These are phyloP conservation scores for Camillea tinctor DNA, from an alignment of 2,329 filamentous ascomycete species.

Conservation along the genomic window DNA sequence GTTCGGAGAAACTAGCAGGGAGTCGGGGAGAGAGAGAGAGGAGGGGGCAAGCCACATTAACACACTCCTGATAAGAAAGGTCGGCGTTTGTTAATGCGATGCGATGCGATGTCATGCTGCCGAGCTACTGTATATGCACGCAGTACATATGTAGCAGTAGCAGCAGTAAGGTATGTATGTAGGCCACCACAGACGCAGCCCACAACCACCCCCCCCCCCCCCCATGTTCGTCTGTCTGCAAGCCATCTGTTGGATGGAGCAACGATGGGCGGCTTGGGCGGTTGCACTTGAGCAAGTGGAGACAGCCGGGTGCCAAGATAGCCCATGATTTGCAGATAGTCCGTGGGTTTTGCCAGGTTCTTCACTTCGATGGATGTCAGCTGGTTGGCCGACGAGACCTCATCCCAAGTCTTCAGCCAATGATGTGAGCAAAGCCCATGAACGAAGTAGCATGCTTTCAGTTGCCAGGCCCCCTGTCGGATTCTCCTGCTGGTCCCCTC, in stretches of 20 bases:
- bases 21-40: constrained; percentile 5
- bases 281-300: constrained; percentile 28
- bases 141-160: constrained; percentile 4
- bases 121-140: constrained; percentile 19
- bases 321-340: constrained; percentile 38
- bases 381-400: constrained; percentile 35
- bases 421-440: constrained; percentile 10
- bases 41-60: constrained; percentile 26
- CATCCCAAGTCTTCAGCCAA: constrained; percentile 25
- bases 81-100: constrained; percentile 14
- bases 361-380: constrained; percentile 33
- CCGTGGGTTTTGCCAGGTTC: constrained; percentile 30
- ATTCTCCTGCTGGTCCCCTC: constrained; percentile 23
- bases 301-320: constrained; percentile 24
- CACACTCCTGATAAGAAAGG: constrained; percentile 28
- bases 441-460: neutral
- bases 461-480: constrained; percentile 2
- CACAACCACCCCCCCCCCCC: neutral
- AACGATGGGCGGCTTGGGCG: constrained; percentile 25
- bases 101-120: constrained; percentile 30
- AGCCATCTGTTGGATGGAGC: neutral
- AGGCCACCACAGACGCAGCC: constrained; percentile 2
- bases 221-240: constrained; percentile 1
- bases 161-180: constrained; percentile 2
- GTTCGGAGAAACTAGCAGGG: constrained; percentile 18